Evolutionary conservation across 2,329 filamentous ascomycete genomes (phyloP).

Genomic region (Escovopsis weberi): DNA sequence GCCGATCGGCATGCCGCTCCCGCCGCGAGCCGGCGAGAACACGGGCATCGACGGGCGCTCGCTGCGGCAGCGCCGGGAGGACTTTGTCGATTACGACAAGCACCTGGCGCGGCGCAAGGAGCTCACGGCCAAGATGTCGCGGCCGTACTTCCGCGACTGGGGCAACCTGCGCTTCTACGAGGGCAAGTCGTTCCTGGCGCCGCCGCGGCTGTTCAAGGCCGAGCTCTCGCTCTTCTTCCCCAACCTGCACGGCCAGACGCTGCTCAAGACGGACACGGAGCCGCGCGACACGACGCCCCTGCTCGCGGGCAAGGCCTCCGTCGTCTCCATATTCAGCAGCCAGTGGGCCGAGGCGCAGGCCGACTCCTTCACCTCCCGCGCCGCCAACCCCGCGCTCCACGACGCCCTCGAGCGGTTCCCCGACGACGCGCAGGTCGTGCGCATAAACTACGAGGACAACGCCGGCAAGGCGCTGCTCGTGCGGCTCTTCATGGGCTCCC

Average conservation of each 20-base stretch:
- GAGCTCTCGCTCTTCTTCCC: conserved; percentile 85
- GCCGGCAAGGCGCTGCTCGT: conserved; percentile 47
- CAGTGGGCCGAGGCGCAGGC: conserved; percentile 77
- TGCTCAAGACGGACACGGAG: conserved; percentile 39
- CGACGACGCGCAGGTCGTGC: conserved; percentile 57
- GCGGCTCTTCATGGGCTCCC: conserved; percentile 37
- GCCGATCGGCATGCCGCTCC: conserved; percentile 67
- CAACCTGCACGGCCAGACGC: conserved; percentile 70
- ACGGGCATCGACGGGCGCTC: conserved; percentile 58
- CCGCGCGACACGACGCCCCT: conserved; percentile 59
- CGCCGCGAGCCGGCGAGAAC: conserved; percentile 69
- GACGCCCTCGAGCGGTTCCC: conserved; percentile 39
- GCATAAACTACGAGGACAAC: conserved; percentile 82
- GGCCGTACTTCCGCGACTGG: conserved; percentile 95
- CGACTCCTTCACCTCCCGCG: conserved; percentile 51
- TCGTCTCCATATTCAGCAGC: conserved; percentile 71
- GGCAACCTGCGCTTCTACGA: conserved; percentile 66
- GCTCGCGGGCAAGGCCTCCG: conserved; percentile 56
- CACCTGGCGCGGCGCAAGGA: conserved; percentile 63
- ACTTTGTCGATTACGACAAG: conserved; percentile 75
- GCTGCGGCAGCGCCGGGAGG: conserved; percentile 53
- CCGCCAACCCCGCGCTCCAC: conserved; percentile 55
- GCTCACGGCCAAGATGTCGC: conserved; percentile 61
- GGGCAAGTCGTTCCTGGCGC: conserved; percentile 84
- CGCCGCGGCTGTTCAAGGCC: conserved; percentile 67